Conservation (phyloP, 2,329 filamentous ascomycete species). For the Alternaria rosae region DNA sequence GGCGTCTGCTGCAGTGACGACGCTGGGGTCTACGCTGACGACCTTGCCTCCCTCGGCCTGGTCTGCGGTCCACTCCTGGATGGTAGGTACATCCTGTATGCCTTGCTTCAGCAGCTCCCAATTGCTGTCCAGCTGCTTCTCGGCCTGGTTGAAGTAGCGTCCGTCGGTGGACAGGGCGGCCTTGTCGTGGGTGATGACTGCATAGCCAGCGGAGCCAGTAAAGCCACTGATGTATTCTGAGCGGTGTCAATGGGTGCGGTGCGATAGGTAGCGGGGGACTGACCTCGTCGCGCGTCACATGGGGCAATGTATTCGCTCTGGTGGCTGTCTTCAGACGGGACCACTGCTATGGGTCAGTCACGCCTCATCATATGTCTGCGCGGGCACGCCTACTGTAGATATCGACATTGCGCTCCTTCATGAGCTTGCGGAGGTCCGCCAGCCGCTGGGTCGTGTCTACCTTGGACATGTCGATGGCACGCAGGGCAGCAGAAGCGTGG, state of each 20-base stretch:
- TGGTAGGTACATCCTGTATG: constrained; percentile 90
- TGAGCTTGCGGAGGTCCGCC: constrained; percentile 77
- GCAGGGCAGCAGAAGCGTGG: constrained; percentile 38
- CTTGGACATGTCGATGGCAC: constrained; percentile 70
- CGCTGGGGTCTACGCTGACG: constrained; percentile 88
- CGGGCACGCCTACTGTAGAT: constrained; percentile 76
- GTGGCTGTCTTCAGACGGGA: constrained; percentile 96
- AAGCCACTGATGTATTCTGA: constrained; percentile 89
- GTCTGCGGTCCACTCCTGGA: constrained; percentile 93
- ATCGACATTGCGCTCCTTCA: constrained; percentile 86
- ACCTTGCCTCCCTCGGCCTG: constrained; percentile 85
- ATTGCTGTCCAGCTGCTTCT: constrained; percentile 87
- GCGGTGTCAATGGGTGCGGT: constrained; percentile 35
- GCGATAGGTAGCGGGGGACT: constrained; percentile 27
- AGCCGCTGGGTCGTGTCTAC: constrained; percentile 82
- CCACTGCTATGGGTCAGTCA: constrained; percentile 67
- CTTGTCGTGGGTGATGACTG: constrained; percentile 84
- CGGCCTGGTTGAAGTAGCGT: constrained; percentile 96
- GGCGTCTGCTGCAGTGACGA: constrained; percentile 77
- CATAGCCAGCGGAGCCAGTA: constrained; percentile 91
- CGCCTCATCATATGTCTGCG: not conserved
- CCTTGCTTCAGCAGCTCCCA: constrained; percentile 94
- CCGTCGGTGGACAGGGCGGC: constrained; percentile 94
- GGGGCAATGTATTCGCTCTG: constrained; percentile 97
- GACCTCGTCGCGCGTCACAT: constrained; percentile 86